Conservation (phyloP, 106 monocot species). For the Platanthera zijinensis region DNA sequence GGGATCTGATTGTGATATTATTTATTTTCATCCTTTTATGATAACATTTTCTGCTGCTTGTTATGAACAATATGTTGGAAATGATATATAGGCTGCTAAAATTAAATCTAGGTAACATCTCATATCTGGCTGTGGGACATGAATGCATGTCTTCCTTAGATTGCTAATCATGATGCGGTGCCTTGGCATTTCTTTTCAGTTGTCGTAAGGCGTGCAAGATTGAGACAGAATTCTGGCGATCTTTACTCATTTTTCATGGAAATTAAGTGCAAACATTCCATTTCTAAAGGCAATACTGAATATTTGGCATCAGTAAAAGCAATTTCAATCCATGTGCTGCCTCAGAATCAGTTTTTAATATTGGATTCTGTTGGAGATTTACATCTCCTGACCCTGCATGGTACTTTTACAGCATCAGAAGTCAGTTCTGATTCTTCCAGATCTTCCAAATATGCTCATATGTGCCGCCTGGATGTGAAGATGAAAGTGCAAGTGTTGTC, state of each 20-base stretch:
- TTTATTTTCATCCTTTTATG: background rate
- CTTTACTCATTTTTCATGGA: slow-evolving; percentile 39
- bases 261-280: slow-evolving; percentile 12
- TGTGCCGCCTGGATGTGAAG: slow-evolving; percentile 30
- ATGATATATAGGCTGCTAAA: background rate
- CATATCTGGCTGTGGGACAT: background rate
- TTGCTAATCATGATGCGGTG: background rate
- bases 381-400: slow-evolving; percentile 45
- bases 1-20: background rate
- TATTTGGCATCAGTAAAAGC: slow-evolving; percentile 33
- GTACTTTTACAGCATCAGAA: slow-evolving; percentile 19
- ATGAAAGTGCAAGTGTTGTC: slow-evolving; percentile 71
- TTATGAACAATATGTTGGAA: background rate
- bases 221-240: slow-evolving; percentile 58
- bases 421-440: background rate
- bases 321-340: slow-evolving; percentile 50
- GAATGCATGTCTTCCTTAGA: background rate
- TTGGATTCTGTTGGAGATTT: slow-evolving; percentile 76
- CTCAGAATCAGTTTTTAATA: slow-evolving; percentile 61
- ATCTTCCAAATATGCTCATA: slow-evolving; percentile 16
- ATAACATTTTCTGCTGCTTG: background rate
- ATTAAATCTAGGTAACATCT: background rate
- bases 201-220: slow-evolving; percentile 49
- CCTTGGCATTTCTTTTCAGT: slow-evolving; percentile 33
- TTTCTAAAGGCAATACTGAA: slow-evolving; percentile 12